These are phyloP conservation scores for Rhododendron simsii DNA, from an alignment of 148 eudicot species.

Conservation along the genomic window DNA sequence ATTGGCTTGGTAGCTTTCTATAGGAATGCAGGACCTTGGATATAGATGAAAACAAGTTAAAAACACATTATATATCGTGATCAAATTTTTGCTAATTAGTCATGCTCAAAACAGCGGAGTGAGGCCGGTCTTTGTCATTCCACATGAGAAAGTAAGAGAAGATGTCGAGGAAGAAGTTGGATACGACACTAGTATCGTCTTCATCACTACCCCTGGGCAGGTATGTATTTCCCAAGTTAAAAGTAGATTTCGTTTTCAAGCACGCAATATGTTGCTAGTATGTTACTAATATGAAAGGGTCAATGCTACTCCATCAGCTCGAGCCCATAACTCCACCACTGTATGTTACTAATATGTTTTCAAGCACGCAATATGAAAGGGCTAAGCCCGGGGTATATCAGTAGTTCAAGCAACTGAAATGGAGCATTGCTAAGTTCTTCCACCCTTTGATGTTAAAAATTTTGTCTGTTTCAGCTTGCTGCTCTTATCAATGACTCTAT, in stretches of 20 bases:
- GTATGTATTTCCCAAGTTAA: constrained; percentile 22
- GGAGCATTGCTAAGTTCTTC: neutral
- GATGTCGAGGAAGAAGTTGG: constrained; percentile 70
- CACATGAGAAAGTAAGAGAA: constrained; percentile 90
- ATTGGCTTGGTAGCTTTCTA: neutral
- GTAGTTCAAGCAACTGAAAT: neutral
- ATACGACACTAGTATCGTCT: constrained; percentile 66
- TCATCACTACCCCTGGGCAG: constrained; percentile 90
- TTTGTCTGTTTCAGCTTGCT: constrained; percentile 49
- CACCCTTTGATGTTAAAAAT: neutral
- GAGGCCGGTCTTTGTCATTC: constrained; percentile 79
- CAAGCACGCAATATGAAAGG: too few relatives aligned
- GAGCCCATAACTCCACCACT: neutral
- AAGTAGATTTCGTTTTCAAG: neutral
- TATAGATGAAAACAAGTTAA: neutral
- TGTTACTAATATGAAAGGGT: neutral
- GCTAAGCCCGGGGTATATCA: neutral
- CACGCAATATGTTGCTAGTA: neutral
- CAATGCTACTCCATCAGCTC: neutral
- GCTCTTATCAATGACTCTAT: constrained; percentile 83
- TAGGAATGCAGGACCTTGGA: neutral
- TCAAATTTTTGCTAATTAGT: neutral
- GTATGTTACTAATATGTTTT: neutral
- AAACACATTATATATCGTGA: neutral
- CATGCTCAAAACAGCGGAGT: constrained; percentile 43